A percentile compares a stretch with the other conserved stretches of the same genome.
phyloP scores from a whole-genome alignment of 2,329 filamentous ascomycete species.

The Trichoderma atrobrunneum region DNA sequence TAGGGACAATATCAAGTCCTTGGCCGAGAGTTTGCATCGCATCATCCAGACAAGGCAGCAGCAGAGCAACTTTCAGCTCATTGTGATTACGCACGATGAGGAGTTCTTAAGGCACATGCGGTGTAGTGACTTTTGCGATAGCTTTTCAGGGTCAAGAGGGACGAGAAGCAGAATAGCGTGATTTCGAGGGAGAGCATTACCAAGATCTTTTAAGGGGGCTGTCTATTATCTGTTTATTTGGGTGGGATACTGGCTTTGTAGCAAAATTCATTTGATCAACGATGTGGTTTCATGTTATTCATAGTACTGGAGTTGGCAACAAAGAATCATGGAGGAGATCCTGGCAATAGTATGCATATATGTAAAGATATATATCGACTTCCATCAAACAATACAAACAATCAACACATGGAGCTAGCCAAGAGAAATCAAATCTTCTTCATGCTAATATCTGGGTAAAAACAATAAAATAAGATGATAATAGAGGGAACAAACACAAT shows the following conservation, averaged over 20 bases:
- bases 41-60: slow-evolving; percentile 81
- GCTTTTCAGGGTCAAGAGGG: slow-evolving; percentile 85
- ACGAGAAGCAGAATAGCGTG: slow-evolving; percentile 80
- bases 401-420: not conserved
- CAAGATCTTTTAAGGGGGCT: slow-evolving; percentile 37
- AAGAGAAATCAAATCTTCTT: not conserved
- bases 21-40: slow-evolving; percentile 78
- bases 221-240: not conserved
- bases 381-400: not conserved
- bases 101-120: slow-evolving; percentile 93
- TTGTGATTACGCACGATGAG: slow-evolving; percentile 98
- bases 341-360: not conserved
- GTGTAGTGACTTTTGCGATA: slow-evolving; percentile 87
- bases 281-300: not conserved
- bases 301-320: not conserved
- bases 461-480: not conserved
- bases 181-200: slow-evolving; percentile 70
- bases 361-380: not conserved
- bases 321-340: not conserved
- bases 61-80: slow-evolving; percentile 94
- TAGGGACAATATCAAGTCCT: slow-evolving; percentile 85
- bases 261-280: not conserved
- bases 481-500: slow-evolving; percentile 22
- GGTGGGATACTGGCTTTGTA: not conserved
- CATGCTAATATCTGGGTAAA: not conserved